phyloP scores from a whole-genome alignment of 1,284 basidiomycete species.

The Ustilago xerochloae region DNA sequence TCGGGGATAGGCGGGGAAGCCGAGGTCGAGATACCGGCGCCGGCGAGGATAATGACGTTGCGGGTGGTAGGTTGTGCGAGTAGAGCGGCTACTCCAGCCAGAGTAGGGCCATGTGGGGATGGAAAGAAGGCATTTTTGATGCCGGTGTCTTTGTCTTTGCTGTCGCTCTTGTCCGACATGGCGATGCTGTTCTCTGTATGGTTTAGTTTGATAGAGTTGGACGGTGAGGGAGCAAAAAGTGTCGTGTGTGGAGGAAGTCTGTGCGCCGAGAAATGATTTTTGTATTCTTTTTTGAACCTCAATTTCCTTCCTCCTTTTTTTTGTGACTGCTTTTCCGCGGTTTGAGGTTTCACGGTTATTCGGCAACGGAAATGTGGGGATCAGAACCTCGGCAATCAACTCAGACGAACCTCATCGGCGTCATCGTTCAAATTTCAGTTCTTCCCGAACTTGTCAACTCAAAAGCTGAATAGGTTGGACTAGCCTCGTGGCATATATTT shows the following conservation, averaged over 20 bases:
- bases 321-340: neutral
- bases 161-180: slow-evolving; percentile 4
- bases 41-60: slow-evolving; percentile 71
- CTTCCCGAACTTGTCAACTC: neutral
- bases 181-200: neutral
- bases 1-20: slow-evolving; percentile 70
- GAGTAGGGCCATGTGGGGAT: slow-evolving; percentile 30
- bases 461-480: neutral
- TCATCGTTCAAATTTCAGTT: no score
- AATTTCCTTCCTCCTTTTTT: neutral
- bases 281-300: neutral
- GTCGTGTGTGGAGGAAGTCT: slow-evolving; percentile 12
- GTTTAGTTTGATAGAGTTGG: neutral
- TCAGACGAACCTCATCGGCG: neutral
- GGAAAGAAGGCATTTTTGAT: slow-evolving; percentile 31
- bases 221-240: neutral
- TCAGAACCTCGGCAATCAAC: neutral
- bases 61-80: slow-evolving; percentile 28
- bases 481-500: neutral
- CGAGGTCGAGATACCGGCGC: slow-evolving; percentile 72
- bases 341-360: neutral
- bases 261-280: neutral
- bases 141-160: neutral
- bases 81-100: slow-evolving; percentile 38
- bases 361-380: neutral